Conservation (phyloP, 2,329 filamentous ascomycete species). For the Paracoccidioides lutzii region DNA sequence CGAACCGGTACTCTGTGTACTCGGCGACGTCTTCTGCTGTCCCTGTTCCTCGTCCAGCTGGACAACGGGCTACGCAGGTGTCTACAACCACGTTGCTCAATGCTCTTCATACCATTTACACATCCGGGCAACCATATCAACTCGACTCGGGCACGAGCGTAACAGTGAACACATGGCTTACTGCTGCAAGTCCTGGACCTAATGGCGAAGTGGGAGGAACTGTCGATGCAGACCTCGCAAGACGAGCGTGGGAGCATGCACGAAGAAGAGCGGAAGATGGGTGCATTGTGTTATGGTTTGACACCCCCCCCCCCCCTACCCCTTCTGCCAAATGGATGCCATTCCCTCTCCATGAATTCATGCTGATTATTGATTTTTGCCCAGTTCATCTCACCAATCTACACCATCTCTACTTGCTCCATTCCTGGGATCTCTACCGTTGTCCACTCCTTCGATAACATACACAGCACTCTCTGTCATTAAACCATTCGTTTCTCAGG, state of each 20-base stretch:
- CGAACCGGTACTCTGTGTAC: constrained; percentile 49
- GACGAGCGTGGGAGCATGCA: constrained; percentile 90
- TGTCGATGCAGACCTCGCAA: constrained; percentile 64
- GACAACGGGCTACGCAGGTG: constrained; percentile 62
- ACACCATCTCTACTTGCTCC: constrained; percentile 72
- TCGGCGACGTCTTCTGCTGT: constrained; percentile 48
- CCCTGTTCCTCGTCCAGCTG: constrained; percentile 41
- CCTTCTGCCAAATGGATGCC: neutral
- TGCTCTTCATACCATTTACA: constrained; percentile 77
- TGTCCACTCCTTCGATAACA: constrained; percentile 61
- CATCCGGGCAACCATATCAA: constrained; percentile 65
- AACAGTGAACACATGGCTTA: constrained; percentile 92
- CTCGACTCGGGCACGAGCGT: constrained; percentile 84
- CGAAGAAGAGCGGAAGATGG: constrained; percentile 88
- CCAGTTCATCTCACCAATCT: constrained; percentile 74
- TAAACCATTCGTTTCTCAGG: constrained; percentile 72
- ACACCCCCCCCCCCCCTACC: constrained; percentile 6
- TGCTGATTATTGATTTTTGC: constrained; percentile 13
- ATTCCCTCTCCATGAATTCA: neutral
- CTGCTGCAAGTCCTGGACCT: constrained; percentile 55
- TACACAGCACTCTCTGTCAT: constrained; percentile 70
- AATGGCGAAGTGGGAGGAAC: constrained; percentile 62
- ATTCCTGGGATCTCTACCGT: constrained; percentile 67
- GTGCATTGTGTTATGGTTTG: constrained; percentile 77
- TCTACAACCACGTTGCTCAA: constrained; percentile 91